Percentiles rank a stretch among this genome's conserved stretches.
phyloP scores from a whole-genome alignment of 2,329 filamentous ascomycete genomes.

The Xylariomycetidae sp. region DNA sequence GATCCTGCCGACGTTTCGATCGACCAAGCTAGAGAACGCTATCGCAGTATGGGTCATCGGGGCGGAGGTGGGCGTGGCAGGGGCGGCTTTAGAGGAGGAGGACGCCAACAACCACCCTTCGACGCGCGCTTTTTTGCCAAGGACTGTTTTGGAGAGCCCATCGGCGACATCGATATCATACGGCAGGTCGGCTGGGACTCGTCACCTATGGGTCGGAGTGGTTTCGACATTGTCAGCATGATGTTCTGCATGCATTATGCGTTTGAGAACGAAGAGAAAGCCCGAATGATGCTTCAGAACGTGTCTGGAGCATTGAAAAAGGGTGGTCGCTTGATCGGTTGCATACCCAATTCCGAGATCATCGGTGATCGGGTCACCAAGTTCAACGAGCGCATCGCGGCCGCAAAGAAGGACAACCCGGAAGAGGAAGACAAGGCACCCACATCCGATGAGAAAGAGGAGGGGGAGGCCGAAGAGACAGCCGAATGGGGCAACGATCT shows the following conservation, averaged over 20 bases:
- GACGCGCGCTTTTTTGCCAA: constrained; percentile 86
- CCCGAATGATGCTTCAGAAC: constrained; percentile 87
- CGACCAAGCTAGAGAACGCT: constrained; percentile 82
- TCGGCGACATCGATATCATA: constrained; percentile 78
- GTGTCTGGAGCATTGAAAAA: constrained; percentile 88
- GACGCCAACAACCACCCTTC: constrained; percentile 58
- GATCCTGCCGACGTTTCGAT: constrained; percentile 93
- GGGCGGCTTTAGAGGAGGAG: constrained; percentile 39
- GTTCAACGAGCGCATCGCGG: constrained; percentile 59
- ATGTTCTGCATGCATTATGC: constrained; percentile 99
- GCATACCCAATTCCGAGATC: constrained; percentile 94
- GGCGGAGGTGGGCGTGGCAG: constrained; percentile 48
- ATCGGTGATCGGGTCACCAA: constrained; percentile 73
- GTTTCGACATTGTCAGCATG: constrained; percentile 95
- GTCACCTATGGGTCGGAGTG: constrained; percentile 67
- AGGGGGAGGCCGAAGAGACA: constrained; percentile 57
- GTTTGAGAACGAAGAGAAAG: constrained; percentile 88
- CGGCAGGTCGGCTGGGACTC: constrained; percentile 82
- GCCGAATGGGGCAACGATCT: constrained; percentile 92
- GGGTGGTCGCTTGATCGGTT: constrained; percentile 88
- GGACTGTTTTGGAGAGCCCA: constrained; percentile 83
- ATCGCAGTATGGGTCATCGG: constrained; percentile 63
- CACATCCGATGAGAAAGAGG: constrained; percentile 39
- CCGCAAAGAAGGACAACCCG: constrained; percentile 27
- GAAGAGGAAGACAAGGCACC: constrained; percentile 17